Conservation (phyloP, 495 filamentous ascomycete species). For the Parathielavia appendiculata region DNA sequence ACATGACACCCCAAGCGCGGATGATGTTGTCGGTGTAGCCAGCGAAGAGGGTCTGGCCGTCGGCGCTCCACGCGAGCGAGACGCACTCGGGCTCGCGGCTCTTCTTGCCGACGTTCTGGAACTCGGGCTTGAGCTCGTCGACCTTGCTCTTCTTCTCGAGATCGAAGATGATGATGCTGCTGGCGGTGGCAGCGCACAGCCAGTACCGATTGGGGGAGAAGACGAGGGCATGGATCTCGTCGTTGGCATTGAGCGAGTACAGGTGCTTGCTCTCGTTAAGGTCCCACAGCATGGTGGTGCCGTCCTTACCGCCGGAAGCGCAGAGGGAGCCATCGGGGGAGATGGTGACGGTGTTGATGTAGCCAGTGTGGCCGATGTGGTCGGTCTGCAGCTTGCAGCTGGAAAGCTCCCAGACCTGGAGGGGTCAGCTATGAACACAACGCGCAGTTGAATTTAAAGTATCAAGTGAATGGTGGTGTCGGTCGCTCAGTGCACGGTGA, state of each 20-base stretch:
- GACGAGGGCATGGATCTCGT: conserved; percentile 99
- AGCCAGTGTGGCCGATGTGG: conserved; percentile 99
- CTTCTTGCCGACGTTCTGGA: conserved; percentile 96
- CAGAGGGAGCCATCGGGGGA: conserved; percentile 99
- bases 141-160: conserved; percentile 99
- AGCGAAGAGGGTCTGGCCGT: conserved; percentile 98
- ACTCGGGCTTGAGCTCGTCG: conserved; percentile 99
- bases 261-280: conserved; percentile 99
- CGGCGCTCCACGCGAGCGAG: conserved; percentile 91
- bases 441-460: background rate
- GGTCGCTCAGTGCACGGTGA: conserved; percentile 77
- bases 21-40: conserved; percentile 99
- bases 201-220: conserved; percentile 99
- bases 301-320: conserved; percentile 98
- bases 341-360: conserved; percentile 99
- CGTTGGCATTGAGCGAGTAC: conserved; percentile 97
- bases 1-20: conserved; percentile 98
- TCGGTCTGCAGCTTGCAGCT: conserved; percentile 99
- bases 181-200: conserved; percentile 95
- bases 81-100: conserved; percentile 97
- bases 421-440: conserved; percentile 12
- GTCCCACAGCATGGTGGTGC: conserved; percentile 99
- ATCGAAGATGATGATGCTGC: conserved; percentile 99
- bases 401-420: conserved; percentile 97
- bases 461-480: conserved; percentile 1